These are phyloP conservation scores for Rhododendron simsii DNA, from an alignment of 148 eudicot species.

Conservation along the genomic window DNA sequence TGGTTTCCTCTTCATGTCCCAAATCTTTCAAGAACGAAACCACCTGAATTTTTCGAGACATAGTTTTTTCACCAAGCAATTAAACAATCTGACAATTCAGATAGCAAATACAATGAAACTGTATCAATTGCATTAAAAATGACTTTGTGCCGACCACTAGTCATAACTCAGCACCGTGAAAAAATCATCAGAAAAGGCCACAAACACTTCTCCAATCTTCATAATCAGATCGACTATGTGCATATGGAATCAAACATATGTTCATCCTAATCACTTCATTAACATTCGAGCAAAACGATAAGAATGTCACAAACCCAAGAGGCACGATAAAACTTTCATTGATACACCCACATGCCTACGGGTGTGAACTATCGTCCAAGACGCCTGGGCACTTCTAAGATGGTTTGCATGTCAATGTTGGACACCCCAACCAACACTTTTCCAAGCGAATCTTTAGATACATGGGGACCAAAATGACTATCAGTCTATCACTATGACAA, in stretches of 20 bases:
- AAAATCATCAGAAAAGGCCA: background rate
- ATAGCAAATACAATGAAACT: background rate
- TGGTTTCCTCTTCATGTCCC: constrained; percentile 52
- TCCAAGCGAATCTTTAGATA: background rate
- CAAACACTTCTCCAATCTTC: background rate
- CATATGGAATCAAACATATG: background rate
- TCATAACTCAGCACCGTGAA: background rate
- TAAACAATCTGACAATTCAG: background rate
- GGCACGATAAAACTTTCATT: background rate
- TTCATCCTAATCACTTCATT: background rate
- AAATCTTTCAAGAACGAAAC: constrained; percentile 53
- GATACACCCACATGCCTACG: background rate
- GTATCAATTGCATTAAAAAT: background rate
- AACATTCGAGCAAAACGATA: background rate
- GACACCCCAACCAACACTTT: background rate
- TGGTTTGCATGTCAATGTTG: background rate
- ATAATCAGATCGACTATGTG: background rate
- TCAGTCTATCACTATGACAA: background rate
- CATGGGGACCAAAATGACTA: background rate
- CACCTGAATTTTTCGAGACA: constrained; percentile 40
- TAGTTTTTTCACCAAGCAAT: background rate
- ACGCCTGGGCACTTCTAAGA: background rate
- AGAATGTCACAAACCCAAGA: background rate
- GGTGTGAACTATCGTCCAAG: background rate
- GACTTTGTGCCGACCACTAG: background rate